Evolutionary conservation across 23 red algal species (phyloP), one percentile per base, ranked within the genome.

Genomic region (Chondrus crispus): DNA sequence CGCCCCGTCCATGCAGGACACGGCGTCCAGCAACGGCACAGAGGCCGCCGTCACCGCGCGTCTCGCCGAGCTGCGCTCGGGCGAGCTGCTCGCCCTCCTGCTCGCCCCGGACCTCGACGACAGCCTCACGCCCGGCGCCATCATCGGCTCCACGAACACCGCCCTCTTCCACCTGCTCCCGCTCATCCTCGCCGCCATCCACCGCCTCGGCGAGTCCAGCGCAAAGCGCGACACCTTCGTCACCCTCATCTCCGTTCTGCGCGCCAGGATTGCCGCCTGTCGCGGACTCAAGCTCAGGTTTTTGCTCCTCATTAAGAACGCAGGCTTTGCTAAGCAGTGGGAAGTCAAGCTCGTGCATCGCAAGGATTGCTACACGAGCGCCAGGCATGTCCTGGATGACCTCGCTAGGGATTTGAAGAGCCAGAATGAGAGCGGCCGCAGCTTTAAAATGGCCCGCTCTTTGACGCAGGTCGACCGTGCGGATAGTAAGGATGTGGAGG

Each of bases 221-320:
- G 69, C 69, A 30, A 41, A 80, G 11, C 92, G 92, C 16, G 32
- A 72, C 32, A 20, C 30, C 41, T 94, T 81, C 74, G 54, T 81
- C 39, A 79, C 80, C 20, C 64, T 94, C 10, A 72, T 87, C 20
- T 81, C 81, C 55, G 57, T 87, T 80, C 53, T 94, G 26, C 92
- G 92, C 18, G 62, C 68, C 24, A 82, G 92, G 11, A 74, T 88
- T 71, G 75, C 84, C 22, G 68, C 84, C 35, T 88, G 92, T 80
- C 82, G 92, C n/a, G 82, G 81, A 37, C 33, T 94, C 83, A 94
- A 94, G 92, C 54, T 94, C 35, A 82, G 92, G 5, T 87, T 94
- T 74, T 54, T 94, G 13, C 28, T 87, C 38, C 73, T 94, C 2
- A 74, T 86, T 46, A 69, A 74, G 5, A 94, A 85, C 20, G 53